Conservation (phyloP, 129 eudicot species). For the Helianthus annuus region DNA sequence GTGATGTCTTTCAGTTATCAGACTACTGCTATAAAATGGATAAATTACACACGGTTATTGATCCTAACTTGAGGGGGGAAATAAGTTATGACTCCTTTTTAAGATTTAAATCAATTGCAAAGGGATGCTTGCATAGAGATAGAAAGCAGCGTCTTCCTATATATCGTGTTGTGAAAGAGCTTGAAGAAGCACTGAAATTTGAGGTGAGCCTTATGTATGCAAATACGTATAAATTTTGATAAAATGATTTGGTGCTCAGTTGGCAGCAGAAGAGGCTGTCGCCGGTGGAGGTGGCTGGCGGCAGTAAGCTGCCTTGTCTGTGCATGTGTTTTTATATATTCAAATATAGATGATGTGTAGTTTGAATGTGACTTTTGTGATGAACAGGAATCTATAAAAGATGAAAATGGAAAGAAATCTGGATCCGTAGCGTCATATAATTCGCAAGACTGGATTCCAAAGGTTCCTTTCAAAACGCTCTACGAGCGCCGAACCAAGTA, state of each 20-base stretch:
- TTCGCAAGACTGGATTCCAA: background rate
- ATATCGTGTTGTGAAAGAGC: constrained; percentile 11
- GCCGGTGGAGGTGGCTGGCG: too few species aligned
- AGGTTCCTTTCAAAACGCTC: constrained; percentile 10
- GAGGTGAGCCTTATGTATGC: constrained; percentile 9
- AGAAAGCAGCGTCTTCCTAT: constrained; percentile 15
- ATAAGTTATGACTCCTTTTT: background rate
- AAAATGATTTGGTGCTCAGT: too few species aligned
- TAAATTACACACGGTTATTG: constrained; percentile 1
- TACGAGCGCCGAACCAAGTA: constrained; percentile 20
- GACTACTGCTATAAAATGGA: background rate
- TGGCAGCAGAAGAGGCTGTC: too few species aligned
- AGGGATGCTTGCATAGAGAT: constrained; percentile 16
- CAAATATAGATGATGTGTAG: background rate
- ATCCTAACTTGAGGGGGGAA: constrained; percentile 7
- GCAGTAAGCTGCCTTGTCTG: too few species aligned
- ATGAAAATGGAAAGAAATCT: constrained; percentile 10
- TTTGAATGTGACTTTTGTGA: constrained; percentile 3
- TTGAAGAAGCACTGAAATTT: constrained; percentile 12
- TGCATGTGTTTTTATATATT: too few species aligned
- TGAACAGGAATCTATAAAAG: constrained; percentile 8
- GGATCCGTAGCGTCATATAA: background rate
- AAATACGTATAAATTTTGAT: too few species aligned
- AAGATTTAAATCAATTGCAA: background rate
- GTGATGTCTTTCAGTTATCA: background rate